phyloP scores from a whole-genome alignment of 441 rosid genomes.

The Raphanus hybrid region DNA sequence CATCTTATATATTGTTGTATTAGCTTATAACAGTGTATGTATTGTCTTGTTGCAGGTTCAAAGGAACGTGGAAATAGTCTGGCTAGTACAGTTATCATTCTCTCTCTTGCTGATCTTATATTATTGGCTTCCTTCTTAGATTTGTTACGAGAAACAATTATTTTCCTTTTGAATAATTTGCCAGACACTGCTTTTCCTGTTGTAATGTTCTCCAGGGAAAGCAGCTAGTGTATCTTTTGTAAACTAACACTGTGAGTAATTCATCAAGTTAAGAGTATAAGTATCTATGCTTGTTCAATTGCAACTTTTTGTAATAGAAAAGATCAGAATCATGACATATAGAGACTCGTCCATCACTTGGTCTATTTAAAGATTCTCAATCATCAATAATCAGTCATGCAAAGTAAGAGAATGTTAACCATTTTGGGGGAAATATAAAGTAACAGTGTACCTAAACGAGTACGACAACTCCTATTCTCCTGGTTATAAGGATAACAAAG shows the following conservation, averaged over 20 bases:
- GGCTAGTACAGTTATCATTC: conserved; percentile 34
- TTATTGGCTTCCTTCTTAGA: conserved; percentile 19
- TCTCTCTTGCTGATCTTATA: conserved; percentile 13
- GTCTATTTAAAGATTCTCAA: too few species aligned
- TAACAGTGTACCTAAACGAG: neutral
- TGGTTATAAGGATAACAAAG: neutral
- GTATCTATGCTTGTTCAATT: conserved; percentile 1
- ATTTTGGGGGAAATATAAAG: neutral
- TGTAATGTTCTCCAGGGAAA: conserved; percentile 35
- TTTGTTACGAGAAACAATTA: conserved; percentile 16
- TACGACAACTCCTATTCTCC: neutral
- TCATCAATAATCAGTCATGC: too few species aligned
- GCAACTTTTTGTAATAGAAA: neutral
- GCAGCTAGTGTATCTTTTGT: conserved; percentile 37
- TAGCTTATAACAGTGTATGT: neutral
- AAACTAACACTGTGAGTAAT: conserved; percentile 42
- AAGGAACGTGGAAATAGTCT: conserved; percentile 35
- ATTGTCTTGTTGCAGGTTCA: conserved; percentile 29
- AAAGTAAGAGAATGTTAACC: too few species aligned
- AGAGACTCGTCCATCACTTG: neutral
- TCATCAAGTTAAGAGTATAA: conserved; percentile 20
- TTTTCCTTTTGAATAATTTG: conserved; percentile 34
- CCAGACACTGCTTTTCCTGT: conserved; percentile 9
- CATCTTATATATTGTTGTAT: neutral
- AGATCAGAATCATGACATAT: neutral